A percentile compares a stretch with the other conserved stretches of the same genome.
These are phyloP conservation scores for Sutorius australiensis DNA, from an alignment of 768 basidiomycete genomes.

Conservation along the genomic window DNA sequence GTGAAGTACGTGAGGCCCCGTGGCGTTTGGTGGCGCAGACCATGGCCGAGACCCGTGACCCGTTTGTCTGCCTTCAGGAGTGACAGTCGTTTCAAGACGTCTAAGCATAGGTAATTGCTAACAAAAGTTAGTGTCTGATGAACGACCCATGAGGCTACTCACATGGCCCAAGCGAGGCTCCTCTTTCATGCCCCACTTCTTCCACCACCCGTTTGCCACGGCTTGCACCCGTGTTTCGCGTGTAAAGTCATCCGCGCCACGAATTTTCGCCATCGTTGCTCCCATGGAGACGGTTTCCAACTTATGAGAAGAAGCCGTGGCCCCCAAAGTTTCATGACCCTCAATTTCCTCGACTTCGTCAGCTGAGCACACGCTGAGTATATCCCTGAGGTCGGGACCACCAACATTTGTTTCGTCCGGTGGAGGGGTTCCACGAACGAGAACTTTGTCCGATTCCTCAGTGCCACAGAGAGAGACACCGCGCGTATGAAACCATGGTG, in stretches of 20 bases:
- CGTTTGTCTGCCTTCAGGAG: constrained; percentile 40
- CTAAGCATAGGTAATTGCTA: constrained; percentile 35
- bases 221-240: constrained; percentile 34
- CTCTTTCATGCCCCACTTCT: constrained; percentile 42
- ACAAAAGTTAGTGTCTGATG: constrained; percentile 7
- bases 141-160: constrained; percentile 14
- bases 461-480: neutral
- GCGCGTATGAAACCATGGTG: constrained; percentile 8
- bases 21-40: constrained; percentile 25
- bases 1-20: constrained; percentile 17
- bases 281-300: constrained; percentile 30
- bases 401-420: constrained; percentile 12
- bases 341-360: constrained; percentile 44
- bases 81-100: constrained; percentile 47
- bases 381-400: constrained; percentile 45
- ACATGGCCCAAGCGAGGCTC: constrained; percentile 16
- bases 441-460: constrained; percentile 12
- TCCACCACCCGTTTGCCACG: constrained; percentile 50
- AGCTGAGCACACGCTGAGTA: constrained; percentile 40
- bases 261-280: constrained; percentile 28
- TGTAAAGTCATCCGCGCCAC: constrained; percentile 17
- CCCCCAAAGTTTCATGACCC: constrained; percentile 19
- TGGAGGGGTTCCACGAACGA: constrained; percentile 32
- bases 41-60: constrained; percentile 25
- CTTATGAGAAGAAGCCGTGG: constrained; percentile 33